A percentile compares a stretch with the other conserved stretches of the same genome.
phyloP scores from a whole-genome alignment of 2,329 filamentous ascomycete genomes.

The Pseudopyrenochaeta lycopersici region DNA sequence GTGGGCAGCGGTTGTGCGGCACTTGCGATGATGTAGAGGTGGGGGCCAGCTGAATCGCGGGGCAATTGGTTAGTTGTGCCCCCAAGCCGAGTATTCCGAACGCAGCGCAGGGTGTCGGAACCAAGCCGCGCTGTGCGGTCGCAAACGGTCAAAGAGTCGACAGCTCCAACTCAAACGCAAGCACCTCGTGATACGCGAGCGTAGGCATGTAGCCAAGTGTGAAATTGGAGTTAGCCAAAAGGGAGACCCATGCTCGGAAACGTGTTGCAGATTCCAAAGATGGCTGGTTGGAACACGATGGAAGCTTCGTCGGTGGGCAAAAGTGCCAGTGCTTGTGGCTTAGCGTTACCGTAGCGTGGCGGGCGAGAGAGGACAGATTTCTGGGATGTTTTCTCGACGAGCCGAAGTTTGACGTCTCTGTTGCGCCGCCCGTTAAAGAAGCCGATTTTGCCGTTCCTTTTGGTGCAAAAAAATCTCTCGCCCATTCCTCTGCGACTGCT shows the following conservation, averaged over 20 bases:
- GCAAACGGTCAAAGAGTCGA: not conserved
- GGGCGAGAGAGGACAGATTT: constrained; percentile 5
- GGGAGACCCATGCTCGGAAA: too few species aligned
- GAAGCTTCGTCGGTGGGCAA: not conserved
- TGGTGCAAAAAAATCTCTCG: not conserved
- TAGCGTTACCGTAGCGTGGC: not conserved
- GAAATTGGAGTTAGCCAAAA: too few species aligned
- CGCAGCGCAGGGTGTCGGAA: not conserved
- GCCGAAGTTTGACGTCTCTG: not conserved
- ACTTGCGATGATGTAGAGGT: not conserved
- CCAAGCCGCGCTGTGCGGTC: not conserved
- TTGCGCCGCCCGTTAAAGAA: not conserved
- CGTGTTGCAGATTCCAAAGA: not conserved
- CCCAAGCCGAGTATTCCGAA: not conserved
- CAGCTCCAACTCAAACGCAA: too few species aligned
- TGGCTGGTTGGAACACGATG: not conserved
- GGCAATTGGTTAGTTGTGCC: not conserved
- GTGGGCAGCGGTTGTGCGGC: not conserved
- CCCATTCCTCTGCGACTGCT: not conserved
- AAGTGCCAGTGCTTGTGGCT: not conserved
- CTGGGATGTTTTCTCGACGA: not conserved
- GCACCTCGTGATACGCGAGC: too few species aligned
- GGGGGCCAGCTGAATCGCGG: constrained; percentile 5
- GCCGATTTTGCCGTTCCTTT: not conserved
- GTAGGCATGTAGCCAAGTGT: too few species aligned